Evolutionary conservation across 177 flowering plant genomes (phyloP).

Genomic region (Viscum album): DNA sequence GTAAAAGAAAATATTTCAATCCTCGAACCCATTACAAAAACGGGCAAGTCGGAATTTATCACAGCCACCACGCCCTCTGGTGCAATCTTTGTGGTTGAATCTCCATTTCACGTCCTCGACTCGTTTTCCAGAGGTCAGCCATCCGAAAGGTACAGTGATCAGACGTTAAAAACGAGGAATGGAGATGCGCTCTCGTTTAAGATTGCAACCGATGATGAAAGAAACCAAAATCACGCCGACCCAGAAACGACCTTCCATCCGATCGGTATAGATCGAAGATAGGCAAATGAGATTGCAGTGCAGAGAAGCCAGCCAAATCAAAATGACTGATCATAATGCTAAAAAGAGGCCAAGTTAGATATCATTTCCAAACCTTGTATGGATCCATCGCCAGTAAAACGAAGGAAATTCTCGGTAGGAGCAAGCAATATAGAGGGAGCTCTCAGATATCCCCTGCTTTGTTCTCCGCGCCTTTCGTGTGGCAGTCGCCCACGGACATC

Average conservation of each 20-base stretch:
- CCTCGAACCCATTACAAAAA: neutral
- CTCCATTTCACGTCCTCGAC: too few relatives aligned
- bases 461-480: neutral
- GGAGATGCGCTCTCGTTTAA: neutral
- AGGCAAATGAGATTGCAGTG: too few relatives aligned
- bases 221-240: neutral
- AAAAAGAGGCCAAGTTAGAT: neutral
- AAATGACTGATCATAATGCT: neutral
- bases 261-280: neutral
- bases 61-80: too few relatives aligned
- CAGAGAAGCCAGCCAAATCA: neutral
- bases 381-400: neutral
- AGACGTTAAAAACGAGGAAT: neutral
- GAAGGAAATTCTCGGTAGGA: too few relatives aligned
- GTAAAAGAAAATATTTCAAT: neutral
- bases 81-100: too few relatives aligned
- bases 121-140: too few relatives aligned
- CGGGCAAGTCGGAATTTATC: too few relatives aligned
- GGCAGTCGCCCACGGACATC: neutral
- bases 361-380: neutral
- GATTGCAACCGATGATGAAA: too few relatives aligned
- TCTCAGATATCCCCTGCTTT: neutral
- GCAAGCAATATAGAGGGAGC: too few relatives aligned
- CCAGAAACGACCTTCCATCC: neutral
- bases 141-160: neutral